These are phyloP conservation scores for Botrytis fragariae DNA, from an alignment of 2,329 filamentous ascomycete species.

Conservation along the genomic window DNA sequence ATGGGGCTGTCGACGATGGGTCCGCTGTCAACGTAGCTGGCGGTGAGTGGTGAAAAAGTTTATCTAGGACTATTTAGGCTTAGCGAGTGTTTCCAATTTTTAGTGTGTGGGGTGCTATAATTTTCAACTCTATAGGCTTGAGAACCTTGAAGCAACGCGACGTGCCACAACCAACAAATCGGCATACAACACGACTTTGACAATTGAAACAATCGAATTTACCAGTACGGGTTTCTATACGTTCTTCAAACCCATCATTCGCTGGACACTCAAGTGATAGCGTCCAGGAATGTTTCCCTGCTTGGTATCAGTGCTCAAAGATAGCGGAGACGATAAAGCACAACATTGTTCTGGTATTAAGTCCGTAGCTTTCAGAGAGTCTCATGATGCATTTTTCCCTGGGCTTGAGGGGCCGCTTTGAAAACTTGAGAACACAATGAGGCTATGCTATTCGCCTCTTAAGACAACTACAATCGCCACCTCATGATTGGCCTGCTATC, in stretches of 20 bases:
- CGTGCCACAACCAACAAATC: not conserved
- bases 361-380: not conserved
- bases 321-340: no score
- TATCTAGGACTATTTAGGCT: not conserved
- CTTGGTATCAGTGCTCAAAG: not conserved
- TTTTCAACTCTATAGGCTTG: not conserved
- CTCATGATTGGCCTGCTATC: not conserved
- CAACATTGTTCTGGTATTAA: not conserved
- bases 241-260: not conserved
- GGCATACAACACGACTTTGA: slow-evolving; percentile 6
- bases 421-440: not conserved
- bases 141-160: not conserved
- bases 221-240: not conserved
- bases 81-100: not conserved
- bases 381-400: not conserved
- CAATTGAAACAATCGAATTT: not conserved
- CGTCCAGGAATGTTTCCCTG: not conserved
- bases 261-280: not conserved
- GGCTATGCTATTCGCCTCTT: not conserved
- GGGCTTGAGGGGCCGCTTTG: not conserved
- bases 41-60: slow-evolving; percentile 7
- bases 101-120: not conserved
- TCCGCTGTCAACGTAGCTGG: slow-evolving; percentile 15
- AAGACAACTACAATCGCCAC: not conserved
- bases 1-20: slow-evolving; percentile 6